phyloP scores from a whole-genome alignment of 495 filamentous ascomycete species.

The Penicillium turbatum region DNA sequence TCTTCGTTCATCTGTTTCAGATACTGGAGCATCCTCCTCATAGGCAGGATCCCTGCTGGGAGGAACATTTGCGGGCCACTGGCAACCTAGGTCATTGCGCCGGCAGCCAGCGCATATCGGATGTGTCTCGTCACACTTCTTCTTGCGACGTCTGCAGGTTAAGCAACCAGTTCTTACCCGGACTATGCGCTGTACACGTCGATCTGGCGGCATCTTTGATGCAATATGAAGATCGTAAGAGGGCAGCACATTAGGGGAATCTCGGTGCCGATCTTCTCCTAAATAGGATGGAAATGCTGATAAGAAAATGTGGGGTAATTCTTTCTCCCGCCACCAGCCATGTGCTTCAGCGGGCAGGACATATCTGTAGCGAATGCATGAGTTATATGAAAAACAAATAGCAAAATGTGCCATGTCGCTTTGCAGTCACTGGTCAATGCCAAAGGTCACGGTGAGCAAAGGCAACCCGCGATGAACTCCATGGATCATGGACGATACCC shows the following conservation, averaged over 20 bases:
- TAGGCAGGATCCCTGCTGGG: slow-evolving; percentile 15
- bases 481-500: no score
- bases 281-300: background rate
- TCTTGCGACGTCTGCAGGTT: slow-evolving; percentile 83
- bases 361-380: no score
- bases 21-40: background rate
- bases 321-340: no score
- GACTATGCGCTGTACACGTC: slow-evolving; percentile 30
- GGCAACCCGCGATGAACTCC: no score
- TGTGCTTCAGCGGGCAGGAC: no score
- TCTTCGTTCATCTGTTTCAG: background rate
- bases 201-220: slow-evolving; percentile 29
- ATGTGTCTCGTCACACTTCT: slow-evolving; percentile 86
- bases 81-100: slow-evolving; percentile 29
- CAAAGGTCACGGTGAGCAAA: no score
- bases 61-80: slow-evolving; percentile 28
- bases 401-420: no score
- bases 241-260: background rate
- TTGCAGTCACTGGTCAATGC: no score
- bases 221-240: background rate
- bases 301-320: slow-evolving; percentile 10
- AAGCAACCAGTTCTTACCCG: slow-evolving; percentile 66
- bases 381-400: no score
- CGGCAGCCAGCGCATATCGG: slow-evolving; percentile 62
- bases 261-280: background rate